Evolutionary conservation across 2,329 filamentous ascomycete genomes (phyloP), one percentile per base, ranked within the genome.

Genomic region (Penicillium oxalicum): DNA sequence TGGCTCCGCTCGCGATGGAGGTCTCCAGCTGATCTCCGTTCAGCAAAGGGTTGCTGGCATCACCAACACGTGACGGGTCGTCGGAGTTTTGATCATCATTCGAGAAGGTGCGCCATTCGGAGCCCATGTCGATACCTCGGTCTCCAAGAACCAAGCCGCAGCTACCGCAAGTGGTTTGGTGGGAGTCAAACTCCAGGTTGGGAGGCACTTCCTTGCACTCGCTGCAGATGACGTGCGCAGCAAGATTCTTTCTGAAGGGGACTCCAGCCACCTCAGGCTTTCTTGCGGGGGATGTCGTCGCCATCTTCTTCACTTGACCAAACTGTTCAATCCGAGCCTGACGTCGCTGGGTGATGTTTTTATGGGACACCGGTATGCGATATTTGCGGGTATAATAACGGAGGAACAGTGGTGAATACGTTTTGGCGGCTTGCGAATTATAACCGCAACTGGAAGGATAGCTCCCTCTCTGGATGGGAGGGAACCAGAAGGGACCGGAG

Each of bases 81-180:
- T 97, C 94, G 64, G 88, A 91, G 63, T 88, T 89, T 69, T 95
- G 89, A 67, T 98, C 94, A 65, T 98, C 93, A 67, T 97, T 97
- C 66, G 91, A 90, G 73, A 98, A 98, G 0, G 93, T 98, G 67
- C 93, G 88, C 93, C 93, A 98, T 74, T 98, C 93, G 41, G 90
- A 95, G 54, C 94, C 87, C 52, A 88, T 94, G 67, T 98, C 94
- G 64, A 98, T 91, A 67, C 93, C 90, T 57, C 89, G 86, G 63
- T 91, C 87, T 51, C 87, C 87, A 28, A 98, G 80, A 5, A 98
- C 93, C 32, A 96, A 78, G 34, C 93, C 93, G 63, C 93, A 98
- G 53, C 86, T 89, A 50, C 81, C 87, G 67, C 93, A 98, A 47
- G 98, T 89, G 67, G 94, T 88, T 69, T 98, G 93, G 56, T 84